Conservation (phyloP, 2,329 filamentous ascomycete species). For the Colletotrichum sp. region DNA sequence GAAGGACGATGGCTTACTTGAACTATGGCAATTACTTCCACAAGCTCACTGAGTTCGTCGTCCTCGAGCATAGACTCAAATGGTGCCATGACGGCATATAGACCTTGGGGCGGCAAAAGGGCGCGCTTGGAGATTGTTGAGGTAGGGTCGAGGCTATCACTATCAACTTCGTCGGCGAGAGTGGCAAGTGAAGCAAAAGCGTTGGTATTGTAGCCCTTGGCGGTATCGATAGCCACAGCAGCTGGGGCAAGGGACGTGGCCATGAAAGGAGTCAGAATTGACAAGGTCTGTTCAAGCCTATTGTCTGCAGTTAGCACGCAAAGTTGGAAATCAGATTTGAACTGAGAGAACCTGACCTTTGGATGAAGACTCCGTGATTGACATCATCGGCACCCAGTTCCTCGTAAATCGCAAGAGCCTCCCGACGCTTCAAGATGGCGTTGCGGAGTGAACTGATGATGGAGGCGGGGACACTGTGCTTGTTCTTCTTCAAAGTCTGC, state of each 20-base stretch:
- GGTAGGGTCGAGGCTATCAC: too few relatives aligned
- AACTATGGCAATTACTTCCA: too few relatives aligned
- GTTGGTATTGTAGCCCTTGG: too few relatives aligned
- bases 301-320: background rate
- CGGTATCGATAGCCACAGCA: too few relatives aligned
- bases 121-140: too few relatives aligned
- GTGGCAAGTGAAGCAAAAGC: background rate
- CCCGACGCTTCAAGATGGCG: background rate
- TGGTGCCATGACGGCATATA: too few relatives aligned
- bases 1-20: too few relatives aligned
- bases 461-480: too few relatives aligned
- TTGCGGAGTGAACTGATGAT: background rate
- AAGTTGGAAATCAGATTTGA: too few relatives aligned
- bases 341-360: background rate
- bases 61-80: too few relatives aligned
- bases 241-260: background rate
- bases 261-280: background rate
- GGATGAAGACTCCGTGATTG: background rate
- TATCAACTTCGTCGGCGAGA: accelerated
- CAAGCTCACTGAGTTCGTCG: too few relatives aligned
- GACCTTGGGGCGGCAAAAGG: too few relatives aligned
- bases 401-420: background rate
- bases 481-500: accelerated
- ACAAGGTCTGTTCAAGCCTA: background rate
- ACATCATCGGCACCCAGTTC: background rate